phyloP scores from a whole-genome alignment of 2,329 filamentous ascomycete species.

The Orbilia ellipsospora region DNA sequence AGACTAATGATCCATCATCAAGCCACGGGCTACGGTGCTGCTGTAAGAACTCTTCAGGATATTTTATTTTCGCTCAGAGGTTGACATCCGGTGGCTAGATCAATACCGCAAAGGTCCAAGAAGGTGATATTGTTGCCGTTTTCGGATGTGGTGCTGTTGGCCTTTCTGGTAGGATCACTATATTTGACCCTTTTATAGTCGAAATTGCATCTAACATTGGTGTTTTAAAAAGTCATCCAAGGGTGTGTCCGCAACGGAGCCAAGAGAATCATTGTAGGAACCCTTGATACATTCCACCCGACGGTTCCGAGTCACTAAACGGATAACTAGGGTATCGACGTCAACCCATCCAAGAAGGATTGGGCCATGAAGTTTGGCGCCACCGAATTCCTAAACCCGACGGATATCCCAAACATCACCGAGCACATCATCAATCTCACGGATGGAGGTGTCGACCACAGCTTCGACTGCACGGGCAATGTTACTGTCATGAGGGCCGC shows the following conservation, averaged over 20 bases:
- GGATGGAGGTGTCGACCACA: slow-evolving; percentile 97
- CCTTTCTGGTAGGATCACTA: slow-evolving; percentile 68
- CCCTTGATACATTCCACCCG: slow-evolving; percentile 58
- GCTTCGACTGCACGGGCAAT: slow-evolving; percentile 98
- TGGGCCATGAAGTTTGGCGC: slow-evolving; percentile 96
- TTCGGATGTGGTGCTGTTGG: slow-evolving; percentile 98
- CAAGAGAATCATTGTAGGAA: slow-evolving; percentile 77
- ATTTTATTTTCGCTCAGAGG: neutral
- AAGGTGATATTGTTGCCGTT: slow-evolving; percentile 87
- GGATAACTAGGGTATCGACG: slow-evolving; percentile 67
- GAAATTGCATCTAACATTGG: neutral
- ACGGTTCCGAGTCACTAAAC: slow-evolving; percentile 1
- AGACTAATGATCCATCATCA: neutral
- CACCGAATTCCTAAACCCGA: slow-evolving; percentile 94
- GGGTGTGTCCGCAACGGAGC: slow-evolving; percentile 88
- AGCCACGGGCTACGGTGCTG: slow-evolving; percentile 92
- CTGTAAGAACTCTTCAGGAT: slow-evolving; percentile 65
- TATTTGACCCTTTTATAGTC: neutral
- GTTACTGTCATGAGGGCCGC: slow-evolving; percentile 95
- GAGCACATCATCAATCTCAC: slow-evolving; percentile 97
- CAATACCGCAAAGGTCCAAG: slow-evolving; percentile 90
- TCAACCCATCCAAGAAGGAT: slow-evolving; percentile 89
- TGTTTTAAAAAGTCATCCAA: slow-evolving; percentile 76
- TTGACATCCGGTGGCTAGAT: slow-evolving; percentile 27
- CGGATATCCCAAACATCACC: slow-evolving; percentile 67